Base-by-base conservation (phyloP, 2,329 filamentous ascomycete genomes). In the Aureobasidium pullulans region DNA sequence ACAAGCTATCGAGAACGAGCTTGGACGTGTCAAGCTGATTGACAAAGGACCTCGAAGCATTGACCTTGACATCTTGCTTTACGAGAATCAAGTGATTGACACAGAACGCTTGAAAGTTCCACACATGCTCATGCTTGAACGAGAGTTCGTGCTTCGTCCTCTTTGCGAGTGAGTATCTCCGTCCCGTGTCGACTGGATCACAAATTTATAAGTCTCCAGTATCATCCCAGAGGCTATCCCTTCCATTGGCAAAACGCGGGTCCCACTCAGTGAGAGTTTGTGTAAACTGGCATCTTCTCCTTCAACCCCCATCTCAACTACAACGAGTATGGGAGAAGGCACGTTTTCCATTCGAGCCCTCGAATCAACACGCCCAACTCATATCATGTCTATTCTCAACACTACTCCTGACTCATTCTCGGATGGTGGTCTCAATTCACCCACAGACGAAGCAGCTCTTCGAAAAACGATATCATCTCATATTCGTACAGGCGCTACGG, bases 391-490 rank as follows among this genome's bases (percentile, higher is more conserved):
- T 58, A 96, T 99, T 64, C 79, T 97, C 47, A 99, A 99, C 73
- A 77, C 96, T 56, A 97, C 94, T 0, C 93, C 93, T 0, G 93
- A 99, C 75, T 97, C 93, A 9, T 99, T 99, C 77, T 97, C 93
- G 1, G 92, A 97, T 69, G 93, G 91, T 57, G 91, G 91, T 8
- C 68, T 78, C 8, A 82, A 91, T 71, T 74, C 76, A 44, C 68
- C 77, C 28, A 68, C 63, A 6, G 77, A 83, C 63, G 62, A 75
- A 1, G 62, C 72, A 28, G 66, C 76, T 29, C 79, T 94, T 29
- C 74, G 79, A 11, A 69, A 77, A 11, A 87, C 83, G 1, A 79
- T 92, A 15, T 74, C 77, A 52, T 66, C 74, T 10, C 85, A 90
- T 69, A 82, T 95, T 62, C 73, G 75, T 40, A 76, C 79, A 7